These are phyloP conservation scores for Begonia loranthoides DNA, from an alignment of 306 rosid species.

Conservation along the genomic window DNA sequence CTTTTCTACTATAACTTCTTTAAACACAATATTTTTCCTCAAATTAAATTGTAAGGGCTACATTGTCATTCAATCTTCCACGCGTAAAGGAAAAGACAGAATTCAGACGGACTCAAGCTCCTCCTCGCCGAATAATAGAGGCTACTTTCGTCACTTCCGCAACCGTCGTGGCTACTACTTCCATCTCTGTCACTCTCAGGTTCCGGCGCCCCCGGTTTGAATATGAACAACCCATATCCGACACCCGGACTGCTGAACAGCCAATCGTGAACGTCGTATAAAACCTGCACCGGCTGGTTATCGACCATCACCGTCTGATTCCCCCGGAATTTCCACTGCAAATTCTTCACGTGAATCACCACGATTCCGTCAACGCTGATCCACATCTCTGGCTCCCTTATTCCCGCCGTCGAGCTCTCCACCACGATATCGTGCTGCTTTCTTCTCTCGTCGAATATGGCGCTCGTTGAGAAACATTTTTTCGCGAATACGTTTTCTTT, in stretches of 20 bases:
- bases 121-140: constrained; percentile 44
- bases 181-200: constrained; percentile 47
- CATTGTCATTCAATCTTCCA: constrained; percentile 43
- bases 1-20: too few species aligned
- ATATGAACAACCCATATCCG: constrained; percentile 68
- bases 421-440: constrained; percentile 66
- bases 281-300: constrained; percentile 53
- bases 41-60: too few species aligned
- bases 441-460: constrained; percentile 40
- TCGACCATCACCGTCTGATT: constrained; percentile 59
- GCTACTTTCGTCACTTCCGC: constrained; percentile 42
- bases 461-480: constrained; percentile 58
- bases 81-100: constrained; percentile 50
- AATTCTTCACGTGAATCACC: constrained; percentile 58
- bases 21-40: too few species aligned
- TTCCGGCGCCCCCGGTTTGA: constrained; percentile 53
- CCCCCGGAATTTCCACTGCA: constrained; percentile 90
- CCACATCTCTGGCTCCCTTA: constrained; percentile 84
- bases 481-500: constrained; percentile 76
- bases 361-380: constrained; percentile 82
- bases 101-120: constrained; percentile 19
- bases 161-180: constrained; percentile 16
- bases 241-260: constrained; percentile 40
- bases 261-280: constrained; percentile 89
- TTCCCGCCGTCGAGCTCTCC: constrained; percentile 47